Base-by-base conservation (phyloP, 768 basidiomycete genomes). In the Crucibulum laeve region DNA sequence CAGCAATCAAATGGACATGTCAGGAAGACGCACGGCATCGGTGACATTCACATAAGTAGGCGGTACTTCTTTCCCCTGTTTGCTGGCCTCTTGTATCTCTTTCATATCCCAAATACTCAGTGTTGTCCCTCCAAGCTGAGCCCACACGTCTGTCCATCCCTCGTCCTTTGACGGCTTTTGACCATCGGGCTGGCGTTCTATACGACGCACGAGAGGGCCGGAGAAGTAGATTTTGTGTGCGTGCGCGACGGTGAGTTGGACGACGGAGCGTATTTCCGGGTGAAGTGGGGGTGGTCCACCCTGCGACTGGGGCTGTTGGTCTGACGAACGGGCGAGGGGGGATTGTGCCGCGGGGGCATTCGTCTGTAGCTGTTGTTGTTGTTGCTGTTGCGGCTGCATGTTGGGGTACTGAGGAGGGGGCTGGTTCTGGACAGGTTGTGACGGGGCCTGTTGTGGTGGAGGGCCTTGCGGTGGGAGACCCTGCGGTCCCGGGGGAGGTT, bases 21-120 rank as follows among this genome's bases (percentile, higher is more conserved):
- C 34, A 36, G 45, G 41, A 46, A 34, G 11, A 78, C 89, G 63
- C 59, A 91, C 88, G 35, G 88, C 87, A 65, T 94, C 92, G 3
- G 87, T 91, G 36, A 85, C 78, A 60, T 94, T 94, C 54, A 91
- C 73, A 62, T 93, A 94, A 1, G 80, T 71, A 4, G 91, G 91
- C 11, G 91, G 91, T 1, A 91, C 89, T 65, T 93, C 86, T 49
- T 64, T 80, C 13, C 88, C 88, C 53, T 81, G 71, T 53, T 77
- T 80, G 52, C 80, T 90, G 2, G 91, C 91, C 57, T 85, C 87
- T 50, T 91, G 83, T 44, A 94, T 82, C 53, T 85, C 79, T 54
- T 77, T 80, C 86, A 93, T 92, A 59, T 91, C 89, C 91, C 91
- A 94, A 33, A 92, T 73, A 53, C 88, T 91, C 53, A 94, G 73